Conservation (phyloP, 306 rosid genomes). For the Arachis hypogaea region DNA sequence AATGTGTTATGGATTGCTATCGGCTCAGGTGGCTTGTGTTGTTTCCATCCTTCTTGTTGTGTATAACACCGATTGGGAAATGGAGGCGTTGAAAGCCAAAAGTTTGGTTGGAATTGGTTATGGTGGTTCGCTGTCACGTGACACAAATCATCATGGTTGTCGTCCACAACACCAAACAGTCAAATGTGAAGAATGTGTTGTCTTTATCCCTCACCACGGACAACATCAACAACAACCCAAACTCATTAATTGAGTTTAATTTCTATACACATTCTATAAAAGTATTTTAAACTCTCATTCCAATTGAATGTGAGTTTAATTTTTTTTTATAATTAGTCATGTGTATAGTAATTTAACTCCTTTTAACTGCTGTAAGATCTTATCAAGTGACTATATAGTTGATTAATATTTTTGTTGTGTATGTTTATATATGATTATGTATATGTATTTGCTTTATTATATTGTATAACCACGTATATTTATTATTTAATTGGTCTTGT, state of each 20-base stretch:
- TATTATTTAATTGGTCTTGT: too few species aligned
- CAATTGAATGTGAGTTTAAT: too few species aligned
- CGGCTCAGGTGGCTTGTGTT: slow-evolving; percentile 68
- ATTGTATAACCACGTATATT: neutral
- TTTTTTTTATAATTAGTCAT: too few species aligned
- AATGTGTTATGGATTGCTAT: slow-evolving; percentile 66
- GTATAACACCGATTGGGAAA: slow-evolving; percentile 68
- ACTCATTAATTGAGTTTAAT: slow-evolving; percentile 3
- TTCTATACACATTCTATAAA: too few species aligned
- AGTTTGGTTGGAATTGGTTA: slow-evolving; percentile 56
- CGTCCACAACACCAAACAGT: slow-evolving; percentile 9
- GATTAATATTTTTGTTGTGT: slow-evolving; percentile 19
- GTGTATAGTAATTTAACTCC: too few species aligned
- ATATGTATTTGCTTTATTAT: slow-evolving; percentile 28
- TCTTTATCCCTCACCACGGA: slow-evolving; percentile 27
- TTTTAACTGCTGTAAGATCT: too few species aligned
- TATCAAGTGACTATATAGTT: slow-evolving; percentile 24
- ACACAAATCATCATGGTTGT: neutral
- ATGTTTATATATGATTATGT: slow-evolving; percentile 25
- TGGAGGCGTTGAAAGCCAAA: slow-evolving; percentile 59
- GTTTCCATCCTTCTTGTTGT: slow-evolving; percentile 57
- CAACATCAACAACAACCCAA: slow-evolving; percentile 22
- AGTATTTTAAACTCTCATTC: too few species aligned
- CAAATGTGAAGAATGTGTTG: slow-evolving; percentile 49
- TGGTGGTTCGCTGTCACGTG: neutral